Conservation (phyloP, 1,284 basidiomycete species). For the Pyrrhoderma lamaoense region DNA sequence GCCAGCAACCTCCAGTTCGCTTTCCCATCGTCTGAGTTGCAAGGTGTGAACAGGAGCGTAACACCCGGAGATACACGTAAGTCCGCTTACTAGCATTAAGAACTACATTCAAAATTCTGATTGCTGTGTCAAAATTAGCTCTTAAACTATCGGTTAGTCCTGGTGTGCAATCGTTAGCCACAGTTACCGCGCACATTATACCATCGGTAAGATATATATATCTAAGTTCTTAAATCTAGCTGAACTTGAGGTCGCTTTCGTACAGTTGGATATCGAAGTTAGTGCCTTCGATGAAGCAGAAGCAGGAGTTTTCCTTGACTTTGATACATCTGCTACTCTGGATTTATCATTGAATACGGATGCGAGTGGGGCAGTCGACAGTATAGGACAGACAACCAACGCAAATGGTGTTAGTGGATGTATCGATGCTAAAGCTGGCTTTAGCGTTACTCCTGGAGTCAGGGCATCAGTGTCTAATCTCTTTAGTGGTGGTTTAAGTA, state of each 20-base stretch:
- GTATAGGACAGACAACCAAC: background rate
- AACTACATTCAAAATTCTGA: background rate
- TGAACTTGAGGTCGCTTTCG: too few species aligned
- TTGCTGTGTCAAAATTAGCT: constrained; percentile 24
- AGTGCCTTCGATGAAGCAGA: constrained; percentile 30
- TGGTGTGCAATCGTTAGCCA: constrained; percentile 33
- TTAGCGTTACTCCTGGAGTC: constrained; percentile 25
- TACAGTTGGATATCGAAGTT: constrained; percentile 36
- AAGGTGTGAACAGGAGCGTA: constrained; percentile 18
- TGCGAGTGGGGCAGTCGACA: constrained; percentile 4
- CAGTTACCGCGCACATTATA: constrained; percentile 40
- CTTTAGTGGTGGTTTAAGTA: constrained; percentile 23
- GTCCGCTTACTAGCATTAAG: constrained; percentile 18
- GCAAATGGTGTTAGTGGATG: constrained; percentile 21
- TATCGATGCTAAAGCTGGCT: constrained; percentile 24
- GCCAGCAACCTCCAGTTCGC: constrained; percentile 6
- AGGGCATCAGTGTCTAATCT: constrained; percentile 26
- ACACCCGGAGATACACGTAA: constrained; percentile 30
- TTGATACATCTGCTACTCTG: constrained; percentile 37
- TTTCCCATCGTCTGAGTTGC: constrained; percentile 7
- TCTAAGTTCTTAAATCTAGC: background rate
- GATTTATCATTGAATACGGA: constrained; percentile 29
- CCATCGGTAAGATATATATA: constrained; percentile 28
- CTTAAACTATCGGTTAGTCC: constrained; percentile 37
- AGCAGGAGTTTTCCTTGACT: constrained; percentile 36